These are phyloP conservation scores for Cutaneotrichosporon dermatis DNA, from an alignment of 1,284 basidiomycete species.

Conservation along the genomic window DNA sequence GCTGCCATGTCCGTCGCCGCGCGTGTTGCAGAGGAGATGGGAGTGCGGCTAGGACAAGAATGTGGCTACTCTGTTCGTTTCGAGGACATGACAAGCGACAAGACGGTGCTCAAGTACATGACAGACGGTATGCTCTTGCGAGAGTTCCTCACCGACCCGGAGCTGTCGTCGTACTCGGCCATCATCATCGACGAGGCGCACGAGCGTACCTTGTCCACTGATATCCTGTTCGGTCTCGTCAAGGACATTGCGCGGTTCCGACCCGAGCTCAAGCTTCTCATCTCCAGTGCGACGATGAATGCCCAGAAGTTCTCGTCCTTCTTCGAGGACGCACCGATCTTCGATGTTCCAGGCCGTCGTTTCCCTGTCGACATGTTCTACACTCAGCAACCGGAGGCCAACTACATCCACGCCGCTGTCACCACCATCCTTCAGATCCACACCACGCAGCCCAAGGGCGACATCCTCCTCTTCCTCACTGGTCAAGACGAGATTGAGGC, in stretches of 20 bases:
- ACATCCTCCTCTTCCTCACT: slow-evolving; percentile 95
- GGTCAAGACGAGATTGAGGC: slow-evolving; percentile 99
- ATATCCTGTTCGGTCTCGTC: slow-evolving; percentile 91
- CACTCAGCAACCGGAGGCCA: slow-evolving; percentile 94
- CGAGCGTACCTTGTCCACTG: slow-evolving; percentile 90
- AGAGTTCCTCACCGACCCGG: slow-evolving; percentile 92
- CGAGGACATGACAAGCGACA: slow-evolving; percentile 98
- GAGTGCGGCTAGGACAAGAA: slow-evolving; percentile 89
- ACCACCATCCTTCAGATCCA: slow-evolving; percentile 99
- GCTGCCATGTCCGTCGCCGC: slow-evolving; percentile 99
- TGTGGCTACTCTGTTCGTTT: slow-evolving; percentile 99
- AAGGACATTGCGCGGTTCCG: slow-evolving; percentile 98
- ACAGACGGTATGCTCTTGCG: slow-evolving; percentile 96
- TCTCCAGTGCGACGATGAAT: slow-evolving; percentile 95
- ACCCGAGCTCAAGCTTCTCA: slow-evolving; percentile 82
- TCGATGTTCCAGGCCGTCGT: slow-evolving; percentile 92
- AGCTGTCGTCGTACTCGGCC: slow-evolving; percentile 84
- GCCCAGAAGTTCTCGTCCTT: slow-evolving; percentile 95
- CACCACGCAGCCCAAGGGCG: slow-evolving; percentile 96
- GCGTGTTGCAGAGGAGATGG: slow-evolving; percentile 98
- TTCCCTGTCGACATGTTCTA: slow-evolving; percentile 99
- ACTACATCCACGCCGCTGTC: slow-evolving; percentile 97
- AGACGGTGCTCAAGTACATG: slow-evolving; percentile 97
- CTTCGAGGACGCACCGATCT: slow-evolving; percentile 90
- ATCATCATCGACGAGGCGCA: slow-evolving; percentile 97